Evolutionary conservation across 2,329 filamentous ascomycete genomes (phyloP), one percentile per base, ranked within the genome.

Genomic region (Pseudogymnoascus sp.): DNA sequence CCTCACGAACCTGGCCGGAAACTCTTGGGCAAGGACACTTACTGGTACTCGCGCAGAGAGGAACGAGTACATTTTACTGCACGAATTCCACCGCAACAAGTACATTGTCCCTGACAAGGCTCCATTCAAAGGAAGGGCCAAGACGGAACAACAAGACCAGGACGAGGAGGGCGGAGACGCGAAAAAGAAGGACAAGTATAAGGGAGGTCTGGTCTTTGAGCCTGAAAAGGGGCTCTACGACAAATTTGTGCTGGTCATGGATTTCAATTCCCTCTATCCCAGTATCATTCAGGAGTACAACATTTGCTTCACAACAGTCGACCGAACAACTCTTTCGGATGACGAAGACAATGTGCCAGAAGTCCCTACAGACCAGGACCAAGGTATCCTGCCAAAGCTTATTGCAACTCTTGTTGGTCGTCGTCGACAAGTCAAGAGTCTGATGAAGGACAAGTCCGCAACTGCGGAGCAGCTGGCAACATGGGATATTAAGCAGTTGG

Each of bases 231-330:
- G 95, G 15, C 83, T 99, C 4, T 99, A 99, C 72, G 94, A 99
- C 81, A 96, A 95, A 77, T 97, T 95, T 74, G 90, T 99, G 61
- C 84, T 99, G 62, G 95, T 99, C 75, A 99, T 99, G 95, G 94
- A 99, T 80, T 99, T 99, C 81, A 99, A 99, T 82, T 97, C 92
- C 70, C 81, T 99, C 65, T 99, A 99, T 71, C 94, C 94, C 33
- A 97, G 97, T 97, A 97, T 99, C 71, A 99, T 99, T 65, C 95
- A 99, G 72, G 95, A 99, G 81, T 99, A 87, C 79, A 99, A 99
- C 76, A 99, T 99, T 69, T 99, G 95, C 79, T 99, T 99, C 76
- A 99, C 94, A 2, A 99, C 95, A 0, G 92, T 99, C 5, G 90
- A 97, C 65, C 83, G 94, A 68, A 80, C 84, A 41, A 79, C 84